Conservation (phyloP, 371 early-diverging fungal genomes). For the Haplosporangium sp. region DNA sequence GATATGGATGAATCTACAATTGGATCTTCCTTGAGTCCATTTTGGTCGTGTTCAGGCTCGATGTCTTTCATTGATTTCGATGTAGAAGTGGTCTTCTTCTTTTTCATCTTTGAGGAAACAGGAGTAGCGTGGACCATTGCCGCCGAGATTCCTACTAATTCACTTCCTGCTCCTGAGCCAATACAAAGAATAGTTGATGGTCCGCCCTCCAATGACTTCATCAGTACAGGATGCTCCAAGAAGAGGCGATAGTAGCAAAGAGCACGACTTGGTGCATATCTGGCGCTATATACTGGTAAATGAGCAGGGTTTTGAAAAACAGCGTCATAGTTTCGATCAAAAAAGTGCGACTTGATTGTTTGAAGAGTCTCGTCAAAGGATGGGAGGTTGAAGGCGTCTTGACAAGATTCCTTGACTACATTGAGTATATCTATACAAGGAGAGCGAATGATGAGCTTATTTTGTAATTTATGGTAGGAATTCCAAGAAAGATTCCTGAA, state of each 20-base stretch:
- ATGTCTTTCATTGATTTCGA: neutral
- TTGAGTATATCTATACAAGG: conserved; percentile 67
- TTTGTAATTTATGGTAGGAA: neutral
- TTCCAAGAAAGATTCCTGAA: neutral
- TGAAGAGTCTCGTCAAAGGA: conserved; percentile 75
- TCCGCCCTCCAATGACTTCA: conserved; percentile 58
- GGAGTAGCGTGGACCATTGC: conserved; percentile 69
- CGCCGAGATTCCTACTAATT: conserved; percentile 84
- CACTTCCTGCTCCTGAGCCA: conserved; percentile 92
- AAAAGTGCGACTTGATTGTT: conserved; percentile 84
- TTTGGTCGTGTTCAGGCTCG: neutral
- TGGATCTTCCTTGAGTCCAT: neutral
- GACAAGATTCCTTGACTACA: conserved; percentile 74
- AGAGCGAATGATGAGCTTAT: neutral
- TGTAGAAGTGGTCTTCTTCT: conserved; percentile 21
- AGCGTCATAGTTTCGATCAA: conserved; percentile 83
- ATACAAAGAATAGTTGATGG: conserved; percentile 68
- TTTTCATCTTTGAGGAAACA: conserved; percentile 22
- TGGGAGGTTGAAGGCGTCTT: conserved; percentile 66
- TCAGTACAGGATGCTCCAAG: conserved; percentile 62
- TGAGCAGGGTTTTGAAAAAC: conserved; percentile 82
- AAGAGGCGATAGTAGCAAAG: conserved; percentile 88
- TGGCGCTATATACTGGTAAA: conserved; percentile 85
- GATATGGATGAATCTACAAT: neutral
- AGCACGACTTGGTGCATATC: conserved; percentile 88